These are phyloP conservation scores for Setaria italica DNA, from an alignment of 202 grass and related monocot species.

Conservation along the genomic window DNA sequence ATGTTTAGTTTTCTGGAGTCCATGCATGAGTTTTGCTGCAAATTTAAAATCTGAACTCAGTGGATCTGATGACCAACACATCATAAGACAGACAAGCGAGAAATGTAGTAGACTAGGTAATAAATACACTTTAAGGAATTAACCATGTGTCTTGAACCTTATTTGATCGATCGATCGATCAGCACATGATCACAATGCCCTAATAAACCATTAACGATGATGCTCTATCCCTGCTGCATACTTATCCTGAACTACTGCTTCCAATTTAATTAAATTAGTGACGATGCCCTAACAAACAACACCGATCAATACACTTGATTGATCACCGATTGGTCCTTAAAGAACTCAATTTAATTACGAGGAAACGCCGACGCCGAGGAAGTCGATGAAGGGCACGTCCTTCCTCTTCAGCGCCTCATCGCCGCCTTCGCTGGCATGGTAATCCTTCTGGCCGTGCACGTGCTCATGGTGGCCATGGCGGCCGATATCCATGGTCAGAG, in stretches of 20 bases:
- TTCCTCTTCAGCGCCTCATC: constrained; percentile 30
- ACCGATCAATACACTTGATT: constrained; percentile 26
- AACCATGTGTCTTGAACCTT: constrained; percentile 35
- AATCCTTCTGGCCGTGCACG: constrained; percentile 13
- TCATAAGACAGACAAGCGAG: not conserved
- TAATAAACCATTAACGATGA: constrained; percentile 26
- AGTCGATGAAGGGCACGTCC: constrained; percentile 78
- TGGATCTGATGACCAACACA: not conserved
- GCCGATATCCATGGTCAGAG: constrained; percentile 18
- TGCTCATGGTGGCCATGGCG: constrained; percentile 28
- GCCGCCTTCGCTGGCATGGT: not conserved
- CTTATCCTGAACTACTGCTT: constrained; percentile 13
- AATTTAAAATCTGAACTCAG: not conserved
- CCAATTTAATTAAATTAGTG: constrained; percentile 21
- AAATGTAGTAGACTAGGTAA: not conserved
- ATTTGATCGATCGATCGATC: constrained; percentile 39
- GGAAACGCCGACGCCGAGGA: constrained; percentile 83
- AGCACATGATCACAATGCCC: constrained; percentile 30
- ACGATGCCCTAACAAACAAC: constrained; percentile 44
- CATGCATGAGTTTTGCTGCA: not conserved
- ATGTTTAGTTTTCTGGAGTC: not conserved
- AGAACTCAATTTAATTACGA: constrained; percentile 6
- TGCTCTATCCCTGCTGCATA: constrained; percentile 11
- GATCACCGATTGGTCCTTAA: not conserved
- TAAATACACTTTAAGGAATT: not conserved